A percentile compares a stretch with the other conserved stretches of the same genome.
Evolutionary conservation across 768 basidiomycete species (phyloP).

Genomic region (Inosperma sp.): DNA sequence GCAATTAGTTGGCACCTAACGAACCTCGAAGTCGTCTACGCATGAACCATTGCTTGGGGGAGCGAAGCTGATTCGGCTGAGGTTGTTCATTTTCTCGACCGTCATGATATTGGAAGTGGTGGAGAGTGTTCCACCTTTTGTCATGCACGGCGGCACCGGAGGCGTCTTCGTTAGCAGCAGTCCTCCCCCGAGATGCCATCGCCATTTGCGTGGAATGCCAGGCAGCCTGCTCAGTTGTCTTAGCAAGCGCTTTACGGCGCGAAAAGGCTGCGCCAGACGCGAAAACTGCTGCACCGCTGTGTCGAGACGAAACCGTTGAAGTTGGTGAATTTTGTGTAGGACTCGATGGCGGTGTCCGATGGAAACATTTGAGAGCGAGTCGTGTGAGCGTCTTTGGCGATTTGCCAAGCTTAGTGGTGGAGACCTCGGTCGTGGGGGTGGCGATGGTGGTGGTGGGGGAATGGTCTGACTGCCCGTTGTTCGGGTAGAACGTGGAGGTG

Average conservation of each 20-base stretch:
- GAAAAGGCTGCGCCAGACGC: slow-evolving; percentile 32
- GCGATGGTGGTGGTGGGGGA: slow-evolving; percentile 9
- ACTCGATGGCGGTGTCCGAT: slow-evolving; percentile 46
- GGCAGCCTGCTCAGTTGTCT: slow-evolving; percentile 34
- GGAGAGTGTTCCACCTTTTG: background rate
- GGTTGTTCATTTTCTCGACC: slow-evolving; percentile 6
- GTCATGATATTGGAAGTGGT: slow-evolving; percentile 17
- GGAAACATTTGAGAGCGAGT: slow-evolving; percentile 47
- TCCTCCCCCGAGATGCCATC: slow-evolving; percentile 6
- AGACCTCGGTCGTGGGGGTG: slow-evolving; percentile 13
- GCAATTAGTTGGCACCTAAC: slow-evolving; percentile 27
- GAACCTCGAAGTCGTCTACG: slow-evolving; percentile 48
- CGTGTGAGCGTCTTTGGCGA: slow-evolving; percentile 33
- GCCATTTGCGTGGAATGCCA: slow-evolving; percentile 19
- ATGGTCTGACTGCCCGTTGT: slow-evolving; percentile 9
- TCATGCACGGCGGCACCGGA: slow-evolving; percentile 5
- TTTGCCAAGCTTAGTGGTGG: slow-evolving; percentile 13
- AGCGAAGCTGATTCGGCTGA: slow-evolving; percentile 26
- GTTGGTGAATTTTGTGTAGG: slow-evolving; percentile 30
- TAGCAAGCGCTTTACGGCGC: slow-evolving; percentile 35
- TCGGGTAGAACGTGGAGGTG: slow-evolving; percentile 19
- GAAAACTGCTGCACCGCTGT: slow-evolving; percentile 24
- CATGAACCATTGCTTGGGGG: slow-evolving; percentile 52
- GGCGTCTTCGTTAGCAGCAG: slow-evolving; percentile 7
- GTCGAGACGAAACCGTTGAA: slow-evolving; percentile 29